Evolutionary conservation across 805 yeast genomes (phyloP).

Genomic region (Candida palmyrensis): DNA sequence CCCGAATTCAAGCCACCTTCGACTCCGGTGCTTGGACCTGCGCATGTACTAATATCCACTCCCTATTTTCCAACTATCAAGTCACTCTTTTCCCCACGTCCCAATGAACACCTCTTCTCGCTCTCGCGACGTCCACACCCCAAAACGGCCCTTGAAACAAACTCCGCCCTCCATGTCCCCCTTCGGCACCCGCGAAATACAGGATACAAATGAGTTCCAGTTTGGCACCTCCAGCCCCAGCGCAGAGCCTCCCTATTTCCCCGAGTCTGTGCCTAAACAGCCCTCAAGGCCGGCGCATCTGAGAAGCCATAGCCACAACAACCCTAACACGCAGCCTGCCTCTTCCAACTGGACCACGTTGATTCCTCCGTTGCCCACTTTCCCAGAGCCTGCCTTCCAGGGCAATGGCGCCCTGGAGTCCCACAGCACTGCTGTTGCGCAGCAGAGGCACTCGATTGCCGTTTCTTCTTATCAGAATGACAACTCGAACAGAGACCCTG

Average conservation of each 20-base stretch:
- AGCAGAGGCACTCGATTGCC: slow-evolving; percentile 26
- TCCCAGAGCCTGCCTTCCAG: slow-evolving; percentile 12
- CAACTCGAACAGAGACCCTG: too few species aligned
- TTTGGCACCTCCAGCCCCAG: too few species aligned
- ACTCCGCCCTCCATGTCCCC: slow-evolving; percentile 5
- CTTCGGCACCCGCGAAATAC: slow-evolving; percentile 4
- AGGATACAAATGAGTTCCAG: slow-evolving; percentile 7
- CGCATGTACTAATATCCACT: too few species aligned
- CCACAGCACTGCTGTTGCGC: slow-evolving; percentile 4
- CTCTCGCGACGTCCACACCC: slow-evolving; percentile 7
- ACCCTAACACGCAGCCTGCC: slow-evolving; percentile 2
- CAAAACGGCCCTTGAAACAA: slow-evolving; percentile 6
- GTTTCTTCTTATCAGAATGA: slow-evolving; percentile 14
- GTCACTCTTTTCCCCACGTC: slow-evolving; percentile 11
- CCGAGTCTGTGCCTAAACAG: slow-evolving; percentile 2
- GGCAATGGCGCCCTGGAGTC: slow-evolving; percentile 7
- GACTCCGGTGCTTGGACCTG: too few species aligned
- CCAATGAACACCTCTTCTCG: slow-evolving; percentile 4
- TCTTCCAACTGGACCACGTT: slow-evolving; percentile 24
- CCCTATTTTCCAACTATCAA: slow-evolving; percentile 9
- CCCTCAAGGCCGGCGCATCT: slow-evolving; percentile 6
- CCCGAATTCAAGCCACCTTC: too few species aligned
- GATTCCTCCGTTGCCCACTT: slow-evolving; percentile 30
- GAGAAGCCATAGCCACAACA: slow-evolving; percentile 7
- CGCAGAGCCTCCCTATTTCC: too few species aligned